Evolutionary conservation across 1,284 basidiomycete genomes (phyloP), one percentile per base, ranked within the genome.

Genomic region (Leccinum subrobustum): DNA sequence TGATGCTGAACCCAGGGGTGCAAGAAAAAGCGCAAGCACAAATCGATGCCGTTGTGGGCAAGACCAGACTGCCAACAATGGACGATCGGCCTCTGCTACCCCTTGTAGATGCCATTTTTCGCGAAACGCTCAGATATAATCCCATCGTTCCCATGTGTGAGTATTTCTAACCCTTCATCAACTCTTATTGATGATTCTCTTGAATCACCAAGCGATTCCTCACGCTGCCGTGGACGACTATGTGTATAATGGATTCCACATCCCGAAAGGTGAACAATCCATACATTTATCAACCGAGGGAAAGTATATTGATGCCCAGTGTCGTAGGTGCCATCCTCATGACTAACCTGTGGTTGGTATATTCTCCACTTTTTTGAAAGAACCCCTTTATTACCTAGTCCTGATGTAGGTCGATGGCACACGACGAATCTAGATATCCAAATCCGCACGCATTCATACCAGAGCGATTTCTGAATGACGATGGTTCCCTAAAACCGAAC

Each of bases 391-490:
- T 27, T 7, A 2, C 18, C 27, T 18, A 4, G 1, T 16, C 57
- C 18, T 14, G 3, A 8, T 14, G 23, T 18, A 70, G 62, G 69
- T 59, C 60, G 18, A 71, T 69, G 69, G 58, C 62, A 8, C 66
- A 64, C 23, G 23, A 69, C 5, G 58, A 56, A 20, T 51, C 31
- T 23, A 66, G 58, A 23, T 70, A 66, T 25, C 58, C 68, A 6
- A 54, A 55, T 6, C 50, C 68, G 1, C 52, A 54, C 9, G 62
- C 60, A 5, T 66, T 69, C 44, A 6, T 52, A 14, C 68, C 63
- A 6, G 64, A 64, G 20, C 62, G 68, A 1, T 69, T 71, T 51
- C 56, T 70, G 9, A 31, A 63, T 14, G 59, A 57, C 9, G 64
- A 67, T 31, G 64, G 67, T 9, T 60, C 59, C 2, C 58, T 70